Evolutionary conservation across 176 grass and related monocot genomes (phyloP).

Genomic region (Juncus inflexus): DNA sequence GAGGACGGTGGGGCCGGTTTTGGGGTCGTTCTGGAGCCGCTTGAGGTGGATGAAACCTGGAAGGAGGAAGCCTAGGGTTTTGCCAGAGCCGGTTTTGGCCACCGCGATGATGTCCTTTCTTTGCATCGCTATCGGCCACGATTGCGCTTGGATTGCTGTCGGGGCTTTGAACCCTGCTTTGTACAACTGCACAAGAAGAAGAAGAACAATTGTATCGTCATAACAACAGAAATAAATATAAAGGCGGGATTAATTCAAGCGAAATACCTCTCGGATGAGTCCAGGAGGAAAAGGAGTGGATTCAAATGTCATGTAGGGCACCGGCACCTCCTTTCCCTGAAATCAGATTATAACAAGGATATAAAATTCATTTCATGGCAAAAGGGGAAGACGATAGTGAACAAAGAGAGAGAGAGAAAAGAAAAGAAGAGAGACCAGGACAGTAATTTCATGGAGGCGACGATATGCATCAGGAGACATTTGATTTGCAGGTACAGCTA

Average conservation of each 20-base stretch:
- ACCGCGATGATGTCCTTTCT: constrained; percentile 77
- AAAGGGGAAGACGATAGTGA: neutral
- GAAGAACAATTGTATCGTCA: too few relatives aligned
- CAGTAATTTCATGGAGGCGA: constrained; percentile 71
- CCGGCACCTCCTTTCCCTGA: constrained; percentile 58
- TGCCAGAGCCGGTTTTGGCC: constrained; percentile 90
- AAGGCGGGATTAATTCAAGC: constrained; percentile 9
- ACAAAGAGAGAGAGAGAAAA: constrained; percentile 9
- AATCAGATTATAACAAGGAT: constrained; percentile 16
- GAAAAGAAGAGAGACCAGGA: constrained; percentile 40
- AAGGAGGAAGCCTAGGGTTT: constrained; percentile 91
- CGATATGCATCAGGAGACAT: constrained; percentile 61
- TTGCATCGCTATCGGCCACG: constrained; percentile 85
- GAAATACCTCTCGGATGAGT: constrained; percentile 65
- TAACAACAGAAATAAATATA: constrained; percentile 21
- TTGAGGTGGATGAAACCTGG: constrained; percentile 78
- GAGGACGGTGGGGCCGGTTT: constrained; percentile 66
- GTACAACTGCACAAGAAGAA: constrained; percentile 38
- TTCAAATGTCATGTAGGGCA: constrained; percentile 65
- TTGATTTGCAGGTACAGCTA: neutral
- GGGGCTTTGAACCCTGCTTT: constrained; percentile 65
- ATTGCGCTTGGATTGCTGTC: constrained; percentile 88
- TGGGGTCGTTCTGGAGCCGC: constrained; percentile 52
- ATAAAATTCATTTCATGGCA: neutral
- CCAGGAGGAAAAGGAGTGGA: constrained; percentile 60